These are phyloP conservation scores for Retiboletus flavoniger DNA, from an alignment of 1,284 basidiomycete genomes.

Conservation along the genomic window DNA sequence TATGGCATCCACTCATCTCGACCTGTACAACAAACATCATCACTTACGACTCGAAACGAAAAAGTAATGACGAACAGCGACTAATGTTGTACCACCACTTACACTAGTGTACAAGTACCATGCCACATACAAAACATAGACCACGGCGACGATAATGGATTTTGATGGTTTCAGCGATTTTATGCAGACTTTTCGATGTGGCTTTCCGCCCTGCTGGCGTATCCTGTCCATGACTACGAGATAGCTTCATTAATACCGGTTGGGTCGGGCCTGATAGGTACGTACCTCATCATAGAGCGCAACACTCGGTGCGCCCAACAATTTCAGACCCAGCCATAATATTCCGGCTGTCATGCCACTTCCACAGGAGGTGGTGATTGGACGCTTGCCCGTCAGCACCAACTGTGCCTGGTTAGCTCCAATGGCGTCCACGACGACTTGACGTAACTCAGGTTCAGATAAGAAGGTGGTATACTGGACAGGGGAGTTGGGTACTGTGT, in stretches of 20 bases:
- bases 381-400: slow-evolving; percentile 57
- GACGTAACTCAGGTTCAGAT: slow-evolving; percentile 53
- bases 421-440: slow-evolving; percentile 60
- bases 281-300: slow-evolving; percentile 84
- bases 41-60: slow-evolving; percentile 13
- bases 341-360: slow-evolving; percentile 97
- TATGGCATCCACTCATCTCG: slow-evolving; percentile 12
- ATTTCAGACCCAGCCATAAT: slow-evolving; percentile 83
- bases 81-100: slow-evolving; percentile 35
- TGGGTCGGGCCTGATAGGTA: slow-evolving; percentile 12
- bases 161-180: slow-evolving; percentile 4
- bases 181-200: slow-evolving; percentile 50
- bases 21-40: slow-evolving; percentile 20
- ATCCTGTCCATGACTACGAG: slow-evolving; percentile 80
- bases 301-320: slow-evolving; percentile 59
- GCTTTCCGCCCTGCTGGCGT: slow-evolving; percentile 66
- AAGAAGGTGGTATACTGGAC: slow-evolving; percentile 66
- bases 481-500: slow-evolving; percentile 39
- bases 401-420: slow-evolving; percentile 53
- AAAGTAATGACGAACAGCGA: slow-evolving; percentile 20
- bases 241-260: slow-evolving; percentile 19
- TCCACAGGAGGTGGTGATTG: slow-evolving; percentile 77
- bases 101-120: slow-evolving; percentile 23
- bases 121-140: slow-evolving; percentile 11
- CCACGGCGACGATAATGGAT: slow-evolving; percentile 4